phyloP scores from a whole-genome alignment of 148 eudicot species.

The Rhododendron simsii region DNA sequence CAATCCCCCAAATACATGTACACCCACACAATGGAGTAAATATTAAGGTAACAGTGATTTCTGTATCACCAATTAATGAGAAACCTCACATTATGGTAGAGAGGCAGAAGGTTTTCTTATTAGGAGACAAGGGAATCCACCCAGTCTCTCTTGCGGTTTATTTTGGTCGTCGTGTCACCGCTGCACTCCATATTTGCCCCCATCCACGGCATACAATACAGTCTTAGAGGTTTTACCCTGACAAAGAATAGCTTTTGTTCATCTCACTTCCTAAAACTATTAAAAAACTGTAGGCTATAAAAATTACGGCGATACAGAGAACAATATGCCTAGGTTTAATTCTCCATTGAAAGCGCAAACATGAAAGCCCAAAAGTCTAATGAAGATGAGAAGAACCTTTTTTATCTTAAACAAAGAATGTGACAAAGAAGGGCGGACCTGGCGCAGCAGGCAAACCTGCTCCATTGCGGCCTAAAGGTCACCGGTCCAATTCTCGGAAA shows the following conservation, averaged over 20 bases:
- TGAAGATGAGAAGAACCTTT: background rate
- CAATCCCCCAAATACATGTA: background rate
- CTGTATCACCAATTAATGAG: background rate
- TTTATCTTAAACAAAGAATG: background rate
- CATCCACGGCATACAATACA: background rate
- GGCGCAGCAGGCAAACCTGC: background rate
- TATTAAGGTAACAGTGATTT: background rate
- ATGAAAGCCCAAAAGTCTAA: background rate
- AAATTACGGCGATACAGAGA: background rate
- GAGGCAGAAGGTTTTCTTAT: background rate
- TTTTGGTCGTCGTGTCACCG: background rate
- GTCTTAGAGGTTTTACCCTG: background rate
- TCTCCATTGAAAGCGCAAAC: background rate
- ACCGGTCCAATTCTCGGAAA: background rate
- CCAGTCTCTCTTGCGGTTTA: background rate
- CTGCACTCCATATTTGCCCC: background rate
- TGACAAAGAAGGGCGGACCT: background rate
- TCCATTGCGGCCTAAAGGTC: background rate
- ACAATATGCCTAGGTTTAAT: background rate
- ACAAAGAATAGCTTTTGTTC: background rate
- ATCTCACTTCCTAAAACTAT: background rate
- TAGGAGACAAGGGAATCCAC: background rate
- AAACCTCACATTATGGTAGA: background rate
- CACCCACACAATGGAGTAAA: background rate
- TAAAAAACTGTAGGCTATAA: background rate